Base-by-base conservation (phyloP, 495 filamentous ascomycete species). In the Penicillium pancosmium region DNA sequence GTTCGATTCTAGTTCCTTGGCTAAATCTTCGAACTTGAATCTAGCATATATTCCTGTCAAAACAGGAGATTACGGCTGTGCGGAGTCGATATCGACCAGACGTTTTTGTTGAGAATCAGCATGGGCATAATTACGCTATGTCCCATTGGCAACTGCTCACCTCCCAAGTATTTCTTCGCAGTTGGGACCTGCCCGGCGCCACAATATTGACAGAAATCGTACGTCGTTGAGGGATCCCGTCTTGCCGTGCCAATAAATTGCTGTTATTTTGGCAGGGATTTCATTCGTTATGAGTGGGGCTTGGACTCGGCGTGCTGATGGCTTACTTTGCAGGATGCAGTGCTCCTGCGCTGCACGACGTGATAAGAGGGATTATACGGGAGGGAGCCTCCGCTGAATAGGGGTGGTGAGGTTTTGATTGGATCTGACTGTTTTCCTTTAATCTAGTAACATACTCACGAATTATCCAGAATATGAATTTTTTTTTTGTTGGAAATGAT, bases 351-450 rank as follows among this genome's bases (percentile, higher is more conserved):
- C 41, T 46, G 41, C 41, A 46, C 41, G 41, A 46, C 16, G 41
- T 46, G 10, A 31, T n/a, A 4, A 31, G 15, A n/a, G n/a, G 15
- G 51, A 40, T 40, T 53, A 5, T 33, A 36, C 33, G 33, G 23
- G 49, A 10, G 13, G n/a, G 53, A 65, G 65, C 65, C 62, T 52
- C 54, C 63, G 65, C 43, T 60, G 3, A 18, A 2, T 0, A 34
- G 2, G 18, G 1, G 18, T 63, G 31, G 63, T 66, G 65, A 60
- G 59, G 41, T 35, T 4, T n/a, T 1, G 31, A 21, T 33, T 4
- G 4, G 33, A 47, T 41, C 18, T 38, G 36, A 3, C 1, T 38
- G 9, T 12, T 38, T 15, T 3, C 11, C 0, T 38, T 13, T 9
- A 13, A 38, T 38, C 8, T 6, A 7, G 27, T 31, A 8, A 8